Base-by-base conservation (phyloP, 179 eudicot genomes). In the Beta corolliflora region DNA sequence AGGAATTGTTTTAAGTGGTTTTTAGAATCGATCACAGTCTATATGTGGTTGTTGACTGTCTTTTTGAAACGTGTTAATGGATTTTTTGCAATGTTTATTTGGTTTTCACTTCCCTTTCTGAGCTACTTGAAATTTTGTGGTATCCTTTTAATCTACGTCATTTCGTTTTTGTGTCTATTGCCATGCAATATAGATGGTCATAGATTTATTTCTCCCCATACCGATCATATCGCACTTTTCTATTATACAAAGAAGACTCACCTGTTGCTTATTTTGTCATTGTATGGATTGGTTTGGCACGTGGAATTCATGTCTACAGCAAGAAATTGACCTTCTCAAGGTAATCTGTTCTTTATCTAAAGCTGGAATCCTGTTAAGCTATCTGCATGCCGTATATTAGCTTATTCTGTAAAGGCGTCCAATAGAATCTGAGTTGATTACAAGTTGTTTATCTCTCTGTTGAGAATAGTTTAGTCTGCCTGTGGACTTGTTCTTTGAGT, bases 271-370 rank as follows among this genome's bases (percentile, higher is more conserved):
- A 41, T 72, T 89, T 86, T 80, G 31, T 50, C 61, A 71, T 75
- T 78, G 74, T 66, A 67, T 77, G 44, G 74, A 59, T 81, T 60
- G 80, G 73, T 64, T 68, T 83, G 81, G 85, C 77, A 71, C 61
- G 66, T 76, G 79, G 85, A 77, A 82, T 81, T 78, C 80, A 41
- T 53, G 78, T 75, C 56, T 81, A 36, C 95, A 96, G 99, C 99
- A 94, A 96, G 99, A 96, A 92, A 96, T 96, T 79, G 99, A 96
- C 86, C 89, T 96, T 86, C 95, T 96, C 14, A 96, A 96, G 99
- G 99, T 96, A 87, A 55, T 59, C 16, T 63, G 56, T 80, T 31
- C 61, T 72, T 36, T 61, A 23, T 64, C 61, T 52, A 54, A 45
- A 71, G 66, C 55, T 74, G 48, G 50, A 72, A 64, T 56, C 41